Base-by-base conservation (phyloP, 345 rosid genomes). In the Populus deltoides region DNA sequence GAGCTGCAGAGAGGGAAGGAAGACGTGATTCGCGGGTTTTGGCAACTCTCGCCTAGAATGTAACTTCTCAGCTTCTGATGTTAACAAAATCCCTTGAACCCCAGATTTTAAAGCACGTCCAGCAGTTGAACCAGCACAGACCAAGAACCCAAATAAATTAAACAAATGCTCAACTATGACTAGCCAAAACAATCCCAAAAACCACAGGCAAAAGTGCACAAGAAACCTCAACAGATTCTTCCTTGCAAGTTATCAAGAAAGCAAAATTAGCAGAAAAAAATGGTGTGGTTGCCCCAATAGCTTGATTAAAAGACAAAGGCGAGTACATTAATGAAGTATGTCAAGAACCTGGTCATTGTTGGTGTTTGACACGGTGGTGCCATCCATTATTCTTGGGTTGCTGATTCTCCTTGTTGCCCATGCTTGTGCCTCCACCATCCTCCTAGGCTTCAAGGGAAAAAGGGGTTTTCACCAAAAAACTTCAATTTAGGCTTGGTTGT, bases 341-440 rank as follows among this genome's bases (percentile, higher is more conserved):
- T 93, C 94, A 59, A 96, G 38, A 45, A 73, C 85, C 17, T 87
- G 86, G 82, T 86, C 79, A 55, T 57, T 47, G 49, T 51, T 47
- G 45, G 72, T 76, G 75, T 82, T 59, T 10, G 63, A 59, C 16
- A 24, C 81, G 76, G 90, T 72, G 65, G 86, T 85, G 67, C 57
- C 78, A 11, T 73, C 75, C 53, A 96, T 24, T 59, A 59, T 75
- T 62, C 97, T 87, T 25, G 97, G 97, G 67, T 96, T 96, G 94
- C 98, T 92, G 97, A 96, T 91, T 73, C 99, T 85, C 86, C 98
- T 85, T n/a, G 99, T 96, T 11, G 97, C 87, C 99, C 98, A 96
- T 92, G 98, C 84, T 83, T 96, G 99, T 24, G 97, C 93, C 86
- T 96, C 99, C 81, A 96, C 97, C 99, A 93, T 94, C 68, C n/a